Evolutionary conservation across 2,329 filamentous ascomycete species (phyloP).

Genomic region (Beauveria bassiana): DNA sequence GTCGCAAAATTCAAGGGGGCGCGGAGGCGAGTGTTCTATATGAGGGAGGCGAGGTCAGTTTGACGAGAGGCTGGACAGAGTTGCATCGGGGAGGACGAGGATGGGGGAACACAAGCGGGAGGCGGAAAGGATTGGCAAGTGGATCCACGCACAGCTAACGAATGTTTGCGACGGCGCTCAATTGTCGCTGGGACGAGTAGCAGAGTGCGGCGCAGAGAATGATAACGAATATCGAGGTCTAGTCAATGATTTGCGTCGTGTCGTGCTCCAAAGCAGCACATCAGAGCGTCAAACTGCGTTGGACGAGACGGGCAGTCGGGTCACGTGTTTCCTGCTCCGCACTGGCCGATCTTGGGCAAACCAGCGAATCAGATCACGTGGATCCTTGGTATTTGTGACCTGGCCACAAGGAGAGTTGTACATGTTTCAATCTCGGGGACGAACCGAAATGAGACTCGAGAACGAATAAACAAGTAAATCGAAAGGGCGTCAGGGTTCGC

Average conservation of each 20-base stretch:
- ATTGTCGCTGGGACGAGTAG: slow-evolving; percentile 2
- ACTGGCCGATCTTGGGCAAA: slow-evolving; percentile 2
- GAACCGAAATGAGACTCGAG: not conserved
- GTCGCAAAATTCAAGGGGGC: not conserved
- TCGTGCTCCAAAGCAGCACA: not conserved
- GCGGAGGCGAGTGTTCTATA: not conserved
- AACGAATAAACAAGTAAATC: too few relatives aligned
- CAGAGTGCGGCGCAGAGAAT: slow-evolving; percentile 3
- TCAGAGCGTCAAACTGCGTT: slow-evolving; percentile 8
- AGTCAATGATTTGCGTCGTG: slow-evolving; percentile 11
- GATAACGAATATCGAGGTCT: slow-evolving; percentile 10
- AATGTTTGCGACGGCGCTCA: slow-evolving; percentile 1
- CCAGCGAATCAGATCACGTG: slow-evolving; percentile 5
- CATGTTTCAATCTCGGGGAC: not conserved
- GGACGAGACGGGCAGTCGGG: slow-evolving; percentile 3
- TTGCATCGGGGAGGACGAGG: slow-evolving; percentile 1
- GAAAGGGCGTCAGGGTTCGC: not conserved
- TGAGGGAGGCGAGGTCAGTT: not conserved
- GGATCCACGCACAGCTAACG: slow-evolving; percentile 7
- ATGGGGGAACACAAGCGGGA: not conserved
- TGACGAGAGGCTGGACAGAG: slow-evolving; percentile 4
- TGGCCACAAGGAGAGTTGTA: not conserved
- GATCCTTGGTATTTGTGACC: not conserved
- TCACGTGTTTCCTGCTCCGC: slow-evolving; percentile 15
- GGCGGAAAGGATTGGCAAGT: not conserved